These are phyloP conservation scores for Mortierella sp. DNA, from an alignment of 371 early-diverging fungal species.

Conservation along the genomic window DNA sequence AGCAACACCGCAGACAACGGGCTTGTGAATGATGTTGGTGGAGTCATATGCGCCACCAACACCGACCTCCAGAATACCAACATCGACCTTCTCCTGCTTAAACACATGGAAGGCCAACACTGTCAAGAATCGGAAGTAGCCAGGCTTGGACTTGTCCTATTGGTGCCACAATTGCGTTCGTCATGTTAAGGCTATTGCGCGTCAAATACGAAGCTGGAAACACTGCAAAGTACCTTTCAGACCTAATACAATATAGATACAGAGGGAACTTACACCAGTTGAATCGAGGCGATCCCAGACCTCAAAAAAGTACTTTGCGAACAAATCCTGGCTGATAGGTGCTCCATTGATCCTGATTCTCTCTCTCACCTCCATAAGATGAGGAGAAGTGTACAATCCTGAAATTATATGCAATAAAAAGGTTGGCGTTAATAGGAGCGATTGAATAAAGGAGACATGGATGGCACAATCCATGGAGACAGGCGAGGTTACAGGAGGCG, in stretches of 20 bases:
- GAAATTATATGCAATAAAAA: neutral
- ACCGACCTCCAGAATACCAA: conserved; percentile 87
- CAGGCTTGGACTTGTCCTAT: conserved; percentile 73
- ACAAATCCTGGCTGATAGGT: conserved; percentile 82
- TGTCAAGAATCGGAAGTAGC: conserved; percentile 93
- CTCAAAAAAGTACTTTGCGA: conserved; percentile 91
- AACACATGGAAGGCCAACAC: conserved; percentile 92
- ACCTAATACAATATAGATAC: neutral
- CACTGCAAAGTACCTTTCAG: too few relatives aligned
- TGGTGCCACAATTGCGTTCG: neutral
- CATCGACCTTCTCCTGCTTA: conserved; percentile 86
- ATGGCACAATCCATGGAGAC: neutral
- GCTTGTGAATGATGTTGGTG: conserved; percentile 82
- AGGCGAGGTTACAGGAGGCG: neutral
- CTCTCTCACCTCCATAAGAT: conserved; percentile 93
- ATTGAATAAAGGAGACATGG: neutral
- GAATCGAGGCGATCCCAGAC: conserved; percentile 85
- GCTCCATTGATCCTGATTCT: conserved; percentile 93
- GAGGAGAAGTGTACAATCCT: conserved; percentile 95
- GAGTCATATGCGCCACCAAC: conserved; percentile 91
- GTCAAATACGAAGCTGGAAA: neutral
- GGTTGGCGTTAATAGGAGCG: neutral
- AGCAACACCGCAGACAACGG: conserved; percentile 86
- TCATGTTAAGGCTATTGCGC: neutral
- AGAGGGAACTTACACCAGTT: conserved; percentile 53